Base-by-base conservation (phyloP, 2,329 filamentous ascomycete genomes). In the Ceratocystis destructans region DNA sequence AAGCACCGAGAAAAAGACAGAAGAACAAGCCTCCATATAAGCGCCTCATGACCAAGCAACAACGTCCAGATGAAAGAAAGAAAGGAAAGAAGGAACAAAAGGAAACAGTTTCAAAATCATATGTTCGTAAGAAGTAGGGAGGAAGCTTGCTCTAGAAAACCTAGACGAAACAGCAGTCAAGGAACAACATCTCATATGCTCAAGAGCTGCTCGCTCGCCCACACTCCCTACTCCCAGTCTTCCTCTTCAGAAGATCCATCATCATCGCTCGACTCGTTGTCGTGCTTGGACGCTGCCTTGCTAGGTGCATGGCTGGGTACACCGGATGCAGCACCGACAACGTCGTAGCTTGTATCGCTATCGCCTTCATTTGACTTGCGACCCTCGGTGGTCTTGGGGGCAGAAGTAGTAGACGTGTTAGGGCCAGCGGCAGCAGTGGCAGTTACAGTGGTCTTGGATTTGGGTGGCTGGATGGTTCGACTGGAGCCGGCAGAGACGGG, bases 281-380 rank as follows among this genome's bases (percentile, higher is more conserved):
- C 84, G 73, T 83, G 86, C 63, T 63, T 65, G 25, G 59, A 62
- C 15, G 55, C 63, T 22, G 55, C 66, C 45, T 66, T 65, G 73
- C 77, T 83, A 28, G 90, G 88, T 20, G 90, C 87, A 70, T 89
- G 88, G 74, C 89, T 96, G 46, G 87, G 85, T 57, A 84, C 83
- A 62, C 88, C 89, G 64, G 88, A 92, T 59, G 85, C 80, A 5
- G 87, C 86, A 6, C 88, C 88, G 59, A 99, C 90, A 44, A 99
- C 82, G 74, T 99, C 94, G 75, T 99, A 99, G 77, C 91, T 96
- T 20, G 90, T 90, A 71, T 99, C 94, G 74, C 93, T 96, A 72
- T 94, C 94, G 6, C 91, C 86, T 72, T 96, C 91, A 72, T 95
- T 88, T 31, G 91, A 95, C 72, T 82, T 84, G 61, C 89, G 86